Evolutionary conservation across 768 basidiomycete species (phyloP), one percentile per base, ranked within the genome.

Genomic region (Leucogyrophana mollusca): DNA sequence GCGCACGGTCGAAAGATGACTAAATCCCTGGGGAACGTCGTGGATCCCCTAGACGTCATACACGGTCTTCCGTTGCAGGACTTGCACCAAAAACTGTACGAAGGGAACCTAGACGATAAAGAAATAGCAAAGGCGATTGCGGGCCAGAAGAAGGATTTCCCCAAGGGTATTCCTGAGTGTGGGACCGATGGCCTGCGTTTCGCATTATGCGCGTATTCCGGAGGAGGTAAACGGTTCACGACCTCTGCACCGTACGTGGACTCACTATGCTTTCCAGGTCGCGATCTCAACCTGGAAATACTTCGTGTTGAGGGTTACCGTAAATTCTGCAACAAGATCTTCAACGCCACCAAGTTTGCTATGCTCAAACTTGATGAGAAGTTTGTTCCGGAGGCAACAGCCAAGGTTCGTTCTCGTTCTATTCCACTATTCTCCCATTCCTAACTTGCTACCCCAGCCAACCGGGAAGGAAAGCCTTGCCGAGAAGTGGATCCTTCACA

Each of bases 251-350:
- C 10, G 3, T 34, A 20, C 9, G 2, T 33, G 21, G 40, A 50
- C 33, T 24, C 36, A n/a, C 36, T 16, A 13, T 35, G 11, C 30
- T 34, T 7, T 48, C n/a, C n/a, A 93, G 94, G 93, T 22, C 89
- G 94, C 36, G 95, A 98, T 67, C 95, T 99, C 72, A 96, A 97
- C 65, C 73, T 99, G 50, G 94, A 98, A 62, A 94, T 99, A 55
- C 68, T 92, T 52, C 85, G 94, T 43, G 93, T 98, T 24, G 94
- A 98, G 69, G 96, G 94, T 2, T 98, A 98, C 68, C 84, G 96
- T 67, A 98, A 98, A 69, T 99, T 99, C 75, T 98, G 96, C 74
- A 99, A 99, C 74, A 98, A 98, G 74, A 83, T 98, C 21, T 98
- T 95, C 78, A 99, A 99, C 61, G 96, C 96, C 1, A 97, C 94